Conservation (phyloP, 441 rosid species). For the Breynia disticha region DNA sequence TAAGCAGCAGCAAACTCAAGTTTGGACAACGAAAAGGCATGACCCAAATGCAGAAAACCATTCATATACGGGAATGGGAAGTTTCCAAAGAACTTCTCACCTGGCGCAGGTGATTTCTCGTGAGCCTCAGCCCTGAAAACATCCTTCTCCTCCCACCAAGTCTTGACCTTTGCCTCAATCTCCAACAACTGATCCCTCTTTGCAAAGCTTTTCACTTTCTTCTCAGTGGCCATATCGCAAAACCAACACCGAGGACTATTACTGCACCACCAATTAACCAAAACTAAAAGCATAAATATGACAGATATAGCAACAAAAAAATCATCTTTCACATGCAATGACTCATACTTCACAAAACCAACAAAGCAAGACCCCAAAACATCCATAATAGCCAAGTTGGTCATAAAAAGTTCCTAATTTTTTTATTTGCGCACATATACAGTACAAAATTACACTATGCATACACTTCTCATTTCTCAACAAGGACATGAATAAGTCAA, state of each 20-base stretch:
- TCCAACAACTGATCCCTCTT: slow-evolving; percentile 70
- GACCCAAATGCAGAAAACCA: slow-evolving; percentile 80
- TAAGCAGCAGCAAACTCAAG: slow-evolving; percentile 79
- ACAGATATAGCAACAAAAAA: background rate
- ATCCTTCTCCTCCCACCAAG: slow-evolving; percentile 70
- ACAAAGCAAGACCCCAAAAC: too few relatives aligned
- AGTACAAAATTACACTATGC: too few relatives aligned
- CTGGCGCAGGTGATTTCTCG: slow-evolving; percentile 37
- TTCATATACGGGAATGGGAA: slow-evolving; percentile 94
- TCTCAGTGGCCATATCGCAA: slow-evolving; percentile 55
- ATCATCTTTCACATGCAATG: background rate
- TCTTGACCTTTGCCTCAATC: slow-evolving; percentile 41
- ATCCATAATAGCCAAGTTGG: too few relatives aligned
- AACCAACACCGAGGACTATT: slow-evolving; percentile 14
- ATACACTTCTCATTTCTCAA: too few relatives aligned
- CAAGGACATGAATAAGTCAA: too few relatives aligned
- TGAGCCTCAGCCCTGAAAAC: slow-evolving; percentile 58
- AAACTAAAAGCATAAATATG: background rate
- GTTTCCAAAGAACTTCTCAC: slow-evolving; percentile 80
- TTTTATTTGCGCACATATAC: too few relatives aligned
- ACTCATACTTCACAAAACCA: too few relatives aligned
- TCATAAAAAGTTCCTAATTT: too few relatives aligned
- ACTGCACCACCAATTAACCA: slow-evolving; percentile 17
- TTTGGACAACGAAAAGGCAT: slow-evolving; percentile 80
- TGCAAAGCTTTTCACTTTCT: slow-evolving; percentile 47